phyloP scores from a whole-genome alignment of 805 yeast species.

The Starmerella ratchasimensis region DNA sequence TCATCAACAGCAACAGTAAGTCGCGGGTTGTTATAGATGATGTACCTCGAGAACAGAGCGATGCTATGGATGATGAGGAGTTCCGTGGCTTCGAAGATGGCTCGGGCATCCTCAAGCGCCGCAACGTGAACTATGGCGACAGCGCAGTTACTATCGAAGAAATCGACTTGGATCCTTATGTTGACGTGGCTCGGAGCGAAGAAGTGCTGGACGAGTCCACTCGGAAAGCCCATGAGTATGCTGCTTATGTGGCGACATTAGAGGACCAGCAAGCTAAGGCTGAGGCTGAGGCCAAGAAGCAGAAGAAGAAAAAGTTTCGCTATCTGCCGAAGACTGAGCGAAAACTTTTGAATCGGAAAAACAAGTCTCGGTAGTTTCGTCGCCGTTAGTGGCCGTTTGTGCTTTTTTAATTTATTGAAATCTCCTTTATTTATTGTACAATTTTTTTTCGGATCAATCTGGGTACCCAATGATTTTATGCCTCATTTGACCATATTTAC shows the following conservation, averaged over 20 bases:
- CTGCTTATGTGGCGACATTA: conserved; percentile 45
- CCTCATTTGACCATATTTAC: too few species aligned
- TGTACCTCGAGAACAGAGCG: conserved; percentile 18
- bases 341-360: conserved; percentile 36
- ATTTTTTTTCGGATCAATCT: too few species aligned
- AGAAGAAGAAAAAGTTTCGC: conserved; percentile 56
- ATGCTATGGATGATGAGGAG: conserved; percentile 27
- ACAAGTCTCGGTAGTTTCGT: conserved; percentile 24
- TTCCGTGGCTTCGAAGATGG: conserved; percentile 31
- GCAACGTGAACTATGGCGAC: conserved; percentile 29
- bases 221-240: conserved; percentile 70
- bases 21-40: too few species aligned
- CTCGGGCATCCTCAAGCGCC: conserved; percentile 34
- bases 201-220: conserved; percentile 62
- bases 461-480: too few species aligned
- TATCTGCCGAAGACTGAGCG: conserved; percentile 75
- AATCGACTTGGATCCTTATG: conserved; percentile 44
- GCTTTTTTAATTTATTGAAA: neutral
- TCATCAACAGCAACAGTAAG: conserved; percentile 17
- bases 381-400: neutral
- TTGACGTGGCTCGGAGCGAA: conserved; percentile 53
- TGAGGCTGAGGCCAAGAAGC: conserved; percentile 28
- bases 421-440: too few species aligned
- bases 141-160: conserved; percentile 47
- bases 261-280: conserved; percentile 24